Evolutionary conservation across 192 early-diverging fungal species (phyloP).

Genomic region (Podila verticillata): DNA sequence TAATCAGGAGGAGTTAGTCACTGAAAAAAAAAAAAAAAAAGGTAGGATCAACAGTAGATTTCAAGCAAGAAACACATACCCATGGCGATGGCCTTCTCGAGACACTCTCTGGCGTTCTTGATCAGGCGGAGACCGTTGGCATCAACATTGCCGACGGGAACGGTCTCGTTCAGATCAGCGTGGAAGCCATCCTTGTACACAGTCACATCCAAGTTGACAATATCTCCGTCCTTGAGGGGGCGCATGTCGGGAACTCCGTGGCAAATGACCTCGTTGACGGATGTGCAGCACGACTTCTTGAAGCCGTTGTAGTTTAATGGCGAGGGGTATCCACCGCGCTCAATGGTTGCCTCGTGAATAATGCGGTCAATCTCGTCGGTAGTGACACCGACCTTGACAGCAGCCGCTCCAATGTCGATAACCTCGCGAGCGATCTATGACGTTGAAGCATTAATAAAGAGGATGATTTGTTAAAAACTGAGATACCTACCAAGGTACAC

Average conservation of each 20-base stretch:
- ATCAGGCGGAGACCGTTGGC: slow-evolving; percentile 77
- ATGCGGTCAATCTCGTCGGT: slow-evolving; percentile 97
- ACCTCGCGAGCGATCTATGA: slow-evolving; percentile 87
- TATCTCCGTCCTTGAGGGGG: slow-evolving; percentile 93
- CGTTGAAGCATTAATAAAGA: background rate
- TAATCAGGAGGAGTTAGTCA: background rate
- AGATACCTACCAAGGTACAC: background rate
- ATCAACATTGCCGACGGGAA: slow-evolving; percentile 91
- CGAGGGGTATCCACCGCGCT: slow-evolving; percentile 93
- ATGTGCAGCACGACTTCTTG: slow-evolving; percentile 96
- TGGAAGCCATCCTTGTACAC: slow-evolving; percentile 94
- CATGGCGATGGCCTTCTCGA: slow-evolving; percentile 91
- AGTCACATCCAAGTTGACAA: slow-evolving; percentile 94
- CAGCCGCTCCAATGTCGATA: slow-evolving; percentile 85
- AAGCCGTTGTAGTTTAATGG: slow-evolving; percentile 97
- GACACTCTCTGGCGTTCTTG: slow-evolving; percentile 82
- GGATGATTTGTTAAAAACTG: background rate
- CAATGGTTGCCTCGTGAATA: slow-evolving; percentile 94
- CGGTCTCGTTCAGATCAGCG: slow-evolving; percentile 94
- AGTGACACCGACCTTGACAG: slow-evolving; percentile 84
- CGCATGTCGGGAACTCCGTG: slow-evolving; percentile 98
- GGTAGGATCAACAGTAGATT: background rate
- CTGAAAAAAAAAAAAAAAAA: background rate
- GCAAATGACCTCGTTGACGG: slow-evolving; percentile 82
- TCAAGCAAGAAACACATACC: slow-evolving; percentile 59